Conservation (phyloP, 306 rosid species). For the Vigna reflexopilosa region DNA sequence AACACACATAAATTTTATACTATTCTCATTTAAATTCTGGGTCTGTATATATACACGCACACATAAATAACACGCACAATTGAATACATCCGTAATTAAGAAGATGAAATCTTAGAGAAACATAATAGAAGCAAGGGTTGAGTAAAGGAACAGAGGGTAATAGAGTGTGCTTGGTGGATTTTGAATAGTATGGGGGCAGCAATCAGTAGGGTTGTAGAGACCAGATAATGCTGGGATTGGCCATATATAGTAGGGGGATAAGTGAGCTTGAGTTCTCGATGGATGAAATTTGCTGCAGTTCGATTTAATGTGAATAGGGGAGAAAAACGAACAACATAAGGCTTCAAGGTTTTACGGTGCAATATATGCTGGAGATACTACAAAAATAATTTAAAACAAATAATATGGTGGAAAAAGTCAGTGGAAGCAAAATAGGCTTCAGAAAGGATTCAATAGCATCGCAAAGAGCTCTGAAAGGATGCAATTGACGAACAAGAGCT, state of each 20-base stretch:
- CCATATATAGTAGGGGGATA: neutral
- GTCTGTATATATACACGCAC: no score
- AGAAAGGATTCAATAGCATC: neutral
- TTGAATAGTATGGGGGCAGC: neutral
- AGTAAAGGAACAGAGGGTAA: neutral
- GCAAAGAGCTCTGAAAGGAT: neutral
- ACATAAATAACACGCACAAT: no score
- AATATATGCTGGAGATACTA: neutral
- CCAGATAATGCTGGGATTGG: neutral
- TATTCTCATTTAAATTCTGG: neutral
- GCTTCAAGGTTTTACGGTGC: neutral
- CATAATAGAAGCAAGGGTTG: neutral
- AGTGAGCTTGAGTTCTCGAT: neutral
- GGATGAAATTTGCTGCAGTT: neutral
- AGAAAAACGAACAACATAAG: neutral
- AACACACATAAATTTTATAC: neutral
- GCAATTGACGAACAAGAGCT: neutral
- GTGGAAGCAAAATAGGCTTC: neutral
- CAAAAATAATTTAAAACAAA: neutral
- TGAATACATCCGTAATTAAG: neutral
- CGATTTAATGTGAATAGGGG: neutral
- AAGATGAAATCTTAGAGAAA: neutral
- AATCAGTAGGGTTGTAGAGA: neutral
- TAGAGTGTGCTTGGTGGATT: neutral
- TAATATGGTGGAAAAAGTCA: neutral